phyloP scores from a whole-genome alignment of 2,329 filamentous ascomycete genomes.

The Helminthosporium solani region DNA sequence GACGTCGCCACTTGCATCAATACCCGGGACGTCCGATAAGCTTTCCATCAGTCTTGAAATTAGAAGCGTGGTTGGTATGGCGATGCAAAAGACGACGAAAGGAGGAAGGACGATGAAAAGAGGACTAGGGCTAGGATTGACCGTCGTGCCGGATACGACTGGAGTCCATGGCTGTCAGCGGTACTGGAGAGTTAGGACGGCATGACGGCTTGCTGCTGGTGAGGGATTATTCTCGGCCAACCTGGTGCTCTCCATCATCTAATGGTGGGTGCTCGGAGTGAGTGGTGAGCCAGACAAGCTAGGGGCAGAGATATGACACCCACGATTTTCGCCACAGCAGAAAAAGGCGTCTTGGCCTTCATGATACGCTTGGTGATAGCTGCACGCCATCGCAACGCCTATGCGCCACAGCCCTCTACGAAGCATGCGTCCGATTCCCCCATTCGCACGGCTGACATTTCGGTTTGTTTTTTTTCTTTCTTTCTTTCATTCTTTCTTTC shows the following conservation, averaged over 20 bases:
- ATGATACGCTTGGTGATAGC: slow-evolving; percentile 4
- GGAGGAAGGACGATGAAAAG: not conserved
- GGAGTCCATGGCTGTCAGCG: not conserved
- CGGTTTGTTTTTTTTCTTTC: no score
- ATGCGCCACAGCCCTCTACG: slow-evolving; percentile 7
- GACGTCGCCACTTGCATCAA: not conserved
- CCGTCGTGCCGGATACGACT: not conserved
- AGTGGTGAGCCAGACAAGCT: no score
- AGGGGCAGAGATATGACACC: no score
- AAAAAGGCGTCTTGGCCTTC: slow-evolving; percentile 7
- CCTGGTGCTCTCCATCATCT: not conserved
- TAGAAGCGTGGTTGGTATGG: not conserved
- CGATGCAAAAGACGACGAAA: not conserved
- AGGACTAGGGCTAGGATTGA: not conserved
- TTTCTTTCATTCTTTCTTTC: no score
- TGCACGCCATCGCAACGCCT: slow-evolving; percentile 17
- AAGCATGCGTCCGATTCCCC: slow-evolving; percentile 3
- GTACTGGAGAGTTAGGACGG: no score
- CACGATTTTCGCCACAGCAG: slow-evolving; percentile 9
- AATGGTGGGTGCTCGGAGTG: no score
- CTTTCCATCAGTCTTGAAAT: no score
- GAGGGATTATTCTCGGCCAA: not conserved
- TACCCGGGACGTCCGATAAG: not conserved
- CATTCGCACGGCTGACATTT: slow-evolving; percentile 5
- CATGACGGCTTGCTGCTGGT: not conserved